Conservation (phyloP, 495 filamentous ascomycete species). For the Pseudomonodictys pantanalensis region DNA sequence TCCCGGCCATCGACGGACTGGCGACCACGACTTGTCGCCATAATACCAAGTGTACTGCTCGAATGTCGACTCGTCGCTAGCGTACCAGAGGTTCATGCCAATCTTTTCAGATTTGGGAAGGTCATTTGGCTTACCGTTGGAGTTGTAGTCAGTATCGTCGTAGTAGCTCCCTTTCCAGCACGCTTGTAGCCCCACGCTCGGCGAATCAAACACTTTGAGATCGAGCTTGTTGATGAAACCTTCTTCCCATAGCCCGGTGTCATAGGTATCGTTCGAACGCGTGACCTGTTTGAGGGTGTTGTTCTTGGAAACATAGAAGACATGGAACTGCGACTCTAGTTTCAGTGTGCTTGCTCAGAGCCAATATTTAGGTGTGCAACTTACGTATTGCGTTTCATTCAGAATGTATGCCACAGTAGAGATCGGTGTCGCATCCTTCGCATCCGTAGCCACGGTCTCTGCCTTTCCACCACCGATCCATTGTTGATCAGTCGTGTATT, state of each 20-base stretch:
- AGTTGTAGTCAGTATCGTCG: conserved; percentile 33
- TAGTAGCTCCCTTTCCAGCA: conserved; percentile 44
- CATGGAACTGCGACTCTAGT: conserved; percentile 29
- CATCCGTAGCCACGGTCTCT: conserved; percentile 39
- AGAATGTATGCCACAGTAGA: conserved; percentile 38
- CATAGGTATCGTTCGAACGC: conserved; percentile 36
- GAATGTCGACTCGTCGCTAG: conserved; percentile 36
- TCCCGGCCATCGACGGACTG: conserved; percentile 28
- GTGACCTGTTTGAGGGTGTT: conserved; percentile 34
- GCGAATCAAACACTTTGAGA: conserved; percentile 33
- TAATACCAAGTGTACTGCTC: conserved; percentile 38
- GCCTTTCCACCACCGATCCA: conserved; percentile 38
- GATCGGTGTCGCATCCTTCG: conserved; percentile 42
- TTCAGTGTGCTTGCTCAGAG: background rate
- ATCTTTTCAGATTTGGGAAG: background rate
- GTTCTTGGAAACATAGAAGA: conserved; percentile 40
- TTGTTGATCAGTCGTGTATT: conserved; percentile 26
- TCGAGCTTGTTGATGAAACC: conserved; percentile 36
- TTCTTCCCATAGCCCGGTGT: conserved; percentile 34
- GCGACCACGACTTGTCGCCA: conserved; percentile 31
- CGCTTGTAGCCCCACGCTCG: conserved; percentile 40
- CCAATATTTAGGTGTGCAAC: conserved; percentile 3
- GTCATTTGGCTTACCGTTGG: conserved; percentile 12
- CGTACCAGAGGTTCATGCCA: conserved; percentile 42
- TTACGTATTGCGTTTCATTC: conserved; percentile 30